These are phyloP conservation scores for Suillus plorans DNA, from an alignment of 768 basidiomycete genomes.

Conservation along the genomic window DNA sequence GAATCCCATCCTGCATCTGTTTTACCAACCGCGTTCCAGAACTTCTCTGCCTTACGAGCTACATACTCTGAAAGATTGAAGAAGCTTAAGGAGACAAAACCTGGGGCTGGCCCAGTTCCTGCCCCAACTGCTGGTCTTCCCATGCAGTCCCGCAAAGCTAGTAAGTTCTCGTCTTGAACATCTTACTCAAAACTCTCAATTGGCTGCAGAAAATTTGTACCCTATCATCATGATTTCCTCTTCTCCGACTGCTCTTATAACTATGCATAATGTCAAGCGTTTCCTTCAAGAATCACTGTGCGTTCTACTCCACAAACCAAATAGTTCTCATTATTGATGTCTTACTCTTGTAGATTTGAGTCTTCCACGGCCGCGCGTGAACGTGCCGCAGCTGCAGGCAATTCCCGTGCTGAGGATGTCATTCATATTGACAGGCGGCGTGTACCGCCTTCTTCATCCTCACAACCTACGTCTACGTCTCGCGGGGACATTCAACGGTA, in stretches of 20 bases:
- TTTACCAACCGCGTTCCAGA: constrained; percentile 45
- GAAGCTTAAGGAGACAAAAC: constrained; percentile 66
- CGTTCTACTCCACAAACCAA: constrained; percentile 21
- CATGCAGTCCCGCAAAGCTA: constrained; percentile 65
- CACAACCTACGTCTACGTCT: constrained; percentile 22
- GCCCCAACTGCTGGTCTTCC: constrained; percentile 34
- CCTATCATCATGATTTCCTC: constrained; percentile 99
- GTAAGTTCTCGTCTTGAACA: constrained; percentile 38
- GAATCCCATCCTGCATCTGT: background rate
- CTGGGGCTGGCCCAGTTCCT: constrained; percentile 43
- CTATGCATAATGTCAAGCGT: constrained; percentile 95
- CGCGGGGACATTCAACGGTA: constrained; percentile 55
- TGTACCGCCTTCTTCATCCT: constrained; percentile 39
- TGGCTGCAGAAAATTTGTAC: constrained; percentile 60
- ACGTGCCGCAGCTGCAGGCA: constrained; percentile 67
- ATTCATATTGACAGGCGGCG: constrained; percentile 85
- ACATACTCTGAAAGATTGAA: constrained; percentile 78
- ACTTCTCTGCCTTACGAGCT: constrained; percentile 70
- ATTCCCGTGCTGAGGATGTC: constrained; percentile 75
- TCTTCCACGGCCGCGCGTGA: constrained; percentile 73
- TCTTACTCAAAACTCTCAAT: background rate
- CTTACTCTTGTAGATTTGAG: constrained; percentile 53
- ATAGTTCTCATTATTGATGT: background rate
- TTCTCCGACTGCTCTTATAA: constrained; percentile 88
- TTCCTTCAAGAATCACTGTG: constrained; percentile 90